phyloP scores from a whole-genome alignment of 2,329 filamentous ascomycete genomes.

The Lecanicillium sp. region DNA sequence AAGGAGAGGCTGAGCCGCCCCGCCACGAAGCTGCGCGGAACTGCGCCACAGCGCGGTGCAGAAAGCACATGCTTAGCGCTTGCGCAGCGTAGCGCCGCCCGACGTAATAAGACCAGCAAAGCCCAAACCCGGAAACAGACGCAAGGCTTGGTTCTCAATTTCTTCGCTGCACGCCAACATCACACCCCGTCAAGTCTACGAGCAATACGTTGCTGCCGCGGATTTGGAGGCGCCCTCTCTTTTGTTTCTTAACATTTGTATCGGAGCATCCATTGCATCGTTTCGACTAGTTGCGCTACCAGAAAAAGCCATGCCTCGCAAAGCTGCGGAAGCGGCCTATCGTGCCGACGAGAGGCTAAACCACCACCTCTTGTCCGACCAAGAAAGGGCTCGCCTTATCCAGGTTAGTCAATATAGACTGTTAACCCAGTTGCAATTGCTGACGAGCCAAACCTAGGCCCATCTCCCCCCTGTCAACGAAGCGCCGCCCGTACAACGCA shows the following conservation, averaged over 20 bases:
- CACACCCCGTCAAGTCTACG: too few relatives aligned
- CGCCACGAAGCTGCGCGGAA: neutral
- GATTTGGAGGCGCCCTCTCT: too few relatives aligned
- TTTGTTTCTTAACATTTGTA: too few relatives aligned
- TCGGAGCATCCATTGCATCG: too few relatives aligned
- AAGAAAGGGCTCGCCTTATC: conserved; percentile 29
- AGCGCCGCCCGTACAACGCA: conserved; percentile 20
- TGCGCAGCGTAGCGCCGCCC: neutral
- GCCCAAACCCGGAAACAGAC: too few relatives aligned
- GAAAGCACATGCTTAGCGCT: neutral
- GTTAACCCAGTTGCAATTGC: neutral
- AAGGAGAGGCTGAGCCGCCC: neutral
- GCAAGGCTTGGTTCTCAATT: too few relatives aligned
- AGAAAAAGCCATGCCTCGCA: too few relatives aligned
- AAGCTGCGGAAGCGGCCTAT: too few relatives aligned
- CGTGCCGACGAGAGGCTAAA: conserved; percentile 28
- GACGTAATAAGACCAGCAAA: neutral
- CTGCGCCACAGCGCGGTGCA: conserved; percentile 5
- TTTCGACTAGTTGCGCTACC: too few relatives aligned
- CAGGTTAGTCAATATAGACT: conserved; percentile 18
- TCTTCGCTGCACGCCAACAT: too few relatives aligned
- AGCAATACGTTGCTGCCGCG: too few relatives aligned
- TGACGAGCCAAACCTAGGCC: neutral
- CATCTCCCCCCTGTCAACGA: conserved; percentile 16
- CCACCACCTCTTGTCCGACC: conserved; percentile 26